A percentile compares a stretch with the other conserved stretches of the same genome.
phyloP scores from a whole-genome alignment of 1,284 basidiomycete species.

The Cerioporus squamosus region DNA sequence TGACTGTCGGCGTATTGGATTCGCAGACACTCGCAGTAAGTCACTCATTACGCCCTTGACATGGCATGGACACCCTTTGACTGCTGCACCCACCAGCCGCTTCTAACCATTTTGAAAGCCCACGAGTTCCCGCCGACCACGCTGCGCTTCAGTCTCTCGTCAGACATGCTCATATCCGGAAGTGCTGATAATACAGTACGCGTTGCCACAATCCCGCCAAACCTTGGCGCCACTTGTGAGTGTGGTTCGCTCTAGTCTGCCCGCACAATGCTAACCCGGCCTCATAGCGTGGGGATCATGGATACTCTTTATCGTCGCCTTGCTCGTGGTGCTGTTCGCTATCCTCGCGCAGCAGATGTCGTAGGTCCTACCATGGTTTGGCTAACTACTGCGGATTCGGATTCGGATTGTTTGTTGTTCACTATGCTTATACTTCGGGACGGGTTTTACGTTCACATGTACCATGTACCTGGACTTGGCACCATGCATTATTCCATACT shows the following conservation, averaged over 20 bases:
- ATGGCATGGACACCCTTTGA: too few relatives aligned
- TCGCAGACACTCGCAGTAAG: constrained; percentile 79
- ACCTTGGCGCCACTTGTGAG: constrained; percentile 57
- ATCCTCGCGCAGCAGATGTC: constrained; percentile 37
- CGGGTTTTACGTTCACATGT: constrained; percentile 11
- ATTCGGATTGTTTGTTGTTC: neutral
- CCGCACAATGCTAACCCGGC: constrained; percentile 1
- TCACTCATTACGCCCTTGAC: constrained; percentile 11
- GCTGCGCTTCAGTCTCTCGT: constrained; percentile 85
- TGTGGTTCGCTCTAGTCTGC: constrained; percentile 14
- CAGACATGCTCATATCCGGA: constrained; percentile 85
- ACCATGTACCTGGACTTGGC: constrained; percentile 19
- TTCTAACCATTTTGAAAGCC: constrained; percentile 88
- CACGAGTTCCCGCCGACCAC: constrained; percentile 96
- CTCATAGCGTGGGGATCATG: constrained; percentile 37
- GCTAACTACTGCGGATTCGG: neutral
- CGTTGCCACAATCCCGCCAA: constrained; percentile 75
- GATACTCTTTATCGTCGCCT: constrained; percentile 38
- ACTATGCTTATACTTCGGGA: constrained; percentile 20
- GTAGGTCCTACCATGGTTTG: neutral
- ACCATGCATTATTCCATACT: constrained; percentile 5
- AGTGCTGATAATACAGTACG: constrained; percentile 92
- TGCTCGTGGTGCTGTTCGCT: constrained; percentile 41
- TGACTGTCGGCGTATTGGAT: constrained; percentile 87
- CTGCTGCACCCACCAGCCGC: constrained; percentile 59